Conservation (phyloP, 768 basidiomycete species). For the Termitomyces heimii region DNA sequence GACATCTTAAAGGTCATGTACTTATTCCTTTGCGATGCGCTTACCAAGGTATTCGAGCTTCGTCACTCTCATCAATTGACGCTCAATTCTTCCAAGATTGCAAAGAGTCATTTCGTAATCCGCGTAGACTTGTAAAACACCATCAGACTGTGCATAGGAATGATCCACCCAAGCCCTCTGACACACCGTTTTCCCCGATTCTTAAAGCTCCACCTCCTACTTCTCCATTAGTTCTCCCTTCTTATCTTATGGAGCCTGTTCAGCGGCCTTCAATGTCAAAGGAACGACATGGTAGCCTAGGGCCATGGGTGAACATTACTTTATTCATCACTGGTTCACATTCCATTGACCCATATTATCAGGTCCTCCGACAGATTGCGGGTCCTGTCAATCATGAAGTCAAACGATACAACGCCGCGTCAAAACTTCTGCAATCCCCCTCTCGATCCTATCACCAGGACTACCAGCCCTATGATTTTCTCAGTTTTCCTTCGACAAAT, state of each 20-base stretch:
- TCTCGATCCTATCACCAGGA: slow-evolving; percentile 15
- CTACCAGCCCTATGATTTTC: slow-evolving; percentile 44
- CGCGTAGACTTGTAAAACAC: slow-evolving; percentile 46
- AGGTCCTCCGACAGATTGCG: slow-evolving; percentile 20
- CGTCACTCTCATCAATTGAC: neutral
- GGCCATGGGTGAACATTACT: slow-evolving; percentile 40
- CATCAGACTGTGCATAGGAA: slow-evolving; percentile 34
- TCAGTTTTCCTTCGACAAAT: slow-evolving; percentile 33
- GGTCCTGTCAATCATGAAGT: slow-evolving; percentile 26
- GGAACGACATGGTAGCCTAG: slow-evolving; percentile 44
- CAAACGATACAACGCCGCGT: slow-evolving; percentile 37
- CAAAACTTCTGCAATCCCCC: slow-evolving; percentile 25
- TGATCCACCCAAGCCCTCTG: slow-evolving; percentile 26
- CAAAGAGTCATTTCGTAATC: slow-evolving; percentile 37
- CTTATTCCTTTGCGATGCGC: slow-evolving; percentile 36
- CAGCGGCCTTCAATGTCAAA: slow-evolving; percentile 38
- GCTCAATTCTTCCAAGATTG: slow-evolving; percentile 37
- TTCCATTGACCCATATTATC: neutral
- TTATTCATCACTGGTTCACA: slow-evolving; percentile 1
- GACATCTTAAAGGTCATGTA: slow-evolving; percentile 54
- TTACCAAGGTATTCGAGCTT: slow-evolving; percentile 38
- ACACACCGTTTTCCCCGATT: slow-evolving; percentile 24
- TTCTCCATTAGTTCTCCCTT: slow-evolving; percentile 36
- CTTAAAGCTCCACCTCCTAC: slow-evolving; percentile 26
- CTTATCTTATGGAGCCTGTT: slow-evolving; percentile 44